These are phyloP conservation scores for Penicillium steckii DNA, from an alignment of 495 filamentous ascomycete genomes.

Conservation along the genomic window DNA sequence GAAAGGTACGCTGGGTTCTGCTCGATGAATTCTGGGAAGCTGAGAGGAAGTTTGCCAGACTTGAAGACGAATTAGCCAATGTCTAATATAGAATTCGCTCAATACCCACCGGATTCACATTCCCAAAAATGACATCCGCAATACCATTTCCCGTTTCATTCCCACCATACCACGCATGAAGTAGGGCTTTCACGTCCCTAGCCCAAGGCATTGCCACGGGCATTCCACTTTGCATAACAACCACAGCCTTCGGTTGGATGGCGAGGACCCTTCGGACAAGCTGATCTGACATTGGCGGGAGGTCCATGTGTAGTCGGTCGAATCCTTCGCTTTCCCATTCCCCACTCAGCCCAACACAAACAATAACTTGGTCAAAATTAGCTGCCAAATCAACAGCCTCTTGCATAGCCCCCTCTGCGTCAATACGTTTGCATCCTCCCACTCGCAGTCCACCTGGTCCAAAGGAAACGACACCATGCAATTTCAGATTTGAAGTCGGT, in stretches of 20 bases:
- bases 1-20: conserved; percentile 69
- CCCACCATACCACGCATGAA: conserved; percentile 68
- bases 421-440: background rate
- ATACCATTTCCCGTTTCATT: conserved; percentile 58
- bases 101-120: conserved; percentile 40
- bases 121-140: conserved; percentile 57
- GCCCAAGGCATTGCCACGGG: conserved; percentile 75
- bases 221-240: background rate
- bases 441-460: conserved; percentile 69
- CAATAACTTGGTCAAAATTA: conserved; percentile 64
- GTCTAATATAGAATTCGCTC: too few species aligned
- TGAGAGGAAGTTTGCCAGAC: background rate
- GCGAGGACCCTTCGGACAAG: conserved; percentile 63
- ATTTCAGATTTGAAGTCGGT: conserved; percentile 45
- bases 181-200: conserved; percentile 57
- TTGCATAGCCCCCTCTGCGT: background rate
- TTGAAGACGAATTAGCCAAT: too few species aligned
- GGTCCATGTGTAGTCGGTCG: conserved; percentile 73
- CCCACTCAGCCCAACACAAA: conserved; percentile 73
- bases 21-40: conserved; percentile 42
- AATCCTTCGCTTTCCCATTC: conserved; percentile 88
- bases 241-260: conserved; percentile 50
- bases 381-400: conserved; percentile 46
- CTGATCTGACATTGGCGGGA: conserved; percentile 63
- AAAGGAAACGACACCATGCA: conserved; percentile 44